These are phyloP conservation scores for Mucor saturninus DNA, from an alignment of 371 early-diverging fungal genomes.

Conservation along the genomic window DNA sequence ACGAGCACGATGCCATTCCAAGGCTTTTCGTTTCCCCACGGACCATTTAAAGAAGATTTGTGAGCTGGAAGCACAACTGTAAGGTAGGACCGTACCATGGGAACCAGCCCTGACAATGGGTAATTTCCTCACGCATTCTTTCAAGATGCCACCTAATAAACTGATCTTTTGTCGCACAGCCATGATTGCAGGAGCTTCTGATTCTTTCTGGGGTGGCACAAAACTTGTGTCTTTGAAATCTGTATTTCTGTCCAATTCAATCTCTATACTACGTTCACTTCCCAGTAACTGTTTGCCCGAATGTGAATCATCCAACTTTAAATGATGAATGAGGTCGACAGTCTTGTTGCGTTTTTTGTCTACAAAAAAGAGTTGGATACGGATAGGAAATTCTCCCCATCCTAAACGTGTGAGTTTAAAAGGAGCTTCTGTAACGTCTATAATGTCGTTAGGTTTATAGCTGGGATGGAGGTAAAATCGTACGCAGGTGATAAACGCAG, in stretches of 20 bases:
- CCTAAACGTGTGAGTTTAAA: conserved; percentile 86
- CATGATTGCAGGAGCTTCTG: neutral
- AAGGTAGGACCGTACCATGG: conserved; percentile 32
- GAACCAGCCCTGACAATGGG: conserved; percentile 43
- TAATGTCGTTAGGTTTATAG: conserved; percentile 86
- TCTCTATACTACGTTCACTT: conserved; percentile 74
- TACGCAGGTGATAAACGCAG: conserved; percentile 78
- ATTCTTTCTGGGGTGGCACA: conserved; percentile 5
- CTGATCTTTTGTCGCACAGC: conserved; percentile 44
- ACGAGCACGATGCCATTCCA: conserved; percentile 55
- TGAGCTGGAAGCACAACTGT: conserved; percentile 38
- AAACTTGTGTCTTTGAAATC: conserved; percentile 55
- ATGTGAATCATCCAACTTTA: conserved; percentile 78
- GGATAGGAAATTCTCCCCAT: conserved; percentile 95
- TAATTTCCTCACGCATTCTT: conserved; percentile 33
- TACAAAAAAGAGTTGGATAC: conserved; percentile 80
- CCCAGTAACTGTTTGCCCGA: conserved; percentile 77
- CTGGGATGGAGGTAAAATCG: conserved; percentile 89
- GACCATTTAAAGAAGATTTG: conserved; percentile 40
- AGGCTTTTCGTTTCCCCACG: conserved; percentile 44
- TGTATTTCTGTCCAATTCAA: conserved; percentile 86
- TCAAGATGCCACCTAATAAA: conserved; percentile 38
- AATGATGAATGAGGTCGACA: conserved; percentile 80
- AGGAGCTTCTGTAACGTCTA: conserved; percentile 80
- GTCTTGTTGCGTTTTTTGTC: conserved; percentile 82